Evolutionary conservation across 805 yeast genomes (phyloP), one percentile per base, ranked within the genome.

Genomic region (Candida takata): DNA sequence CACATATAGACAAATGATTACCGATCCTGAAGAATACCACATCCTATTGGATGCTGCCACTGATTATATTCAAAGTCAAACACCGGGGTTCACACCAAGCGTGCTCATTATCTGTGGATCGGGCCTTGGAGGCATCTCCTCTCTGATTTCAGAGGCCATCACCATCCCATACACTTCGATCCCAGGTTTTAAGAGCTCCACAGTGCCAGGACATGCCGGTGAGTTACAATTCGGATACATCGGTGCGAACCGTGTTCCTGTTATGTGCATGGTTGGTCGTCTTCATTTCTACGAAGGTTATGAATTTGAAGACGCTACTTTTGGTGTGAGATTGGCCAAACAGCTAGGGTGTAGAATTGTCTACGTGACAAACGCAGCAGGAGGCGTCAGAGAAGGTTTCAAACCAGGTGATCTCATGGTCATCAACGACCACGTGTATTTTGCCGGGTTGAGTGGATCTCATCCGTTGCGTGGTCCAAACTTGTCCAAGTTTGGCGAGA

Each of bases 291-390:
- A 90, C 54, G 98, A 90, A 59, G 98, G 98, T 2, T 81, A 86
- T 59, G 67, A 74, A n/a, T 74, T 87, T 45, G 74, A 72, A 40
- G 84, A 82, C 36, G 80, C 95, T 2, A 85, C 86, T 0, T 83
- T 86, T 56, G 96, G 97, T 0, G 67, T 90, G 13, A 71, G 98
- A 39, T 79, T 83, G 17, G 76, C 94, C 36, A 67, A 75, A 34
- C 55, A 64, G 27, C 60, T 88, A 49, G 85, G 81, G 0, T 76
- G 79, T 20, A 58, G 67, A 30, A 65, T 69, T 4, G 65, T 90
- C 29, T 65, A 90, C 17, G 94, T 81, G 8, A 90, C 97, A n/a
- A 90, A 90, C 60, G 98, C 98, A 1, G 95, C 96, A 3, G 98
- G 97, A 31, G 97, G 96, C 1, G 58, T 83, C 31, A 82, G 86